Conservation (phyloP, 139 green algal genomes). For the Penium margaritaceum region DNA sequence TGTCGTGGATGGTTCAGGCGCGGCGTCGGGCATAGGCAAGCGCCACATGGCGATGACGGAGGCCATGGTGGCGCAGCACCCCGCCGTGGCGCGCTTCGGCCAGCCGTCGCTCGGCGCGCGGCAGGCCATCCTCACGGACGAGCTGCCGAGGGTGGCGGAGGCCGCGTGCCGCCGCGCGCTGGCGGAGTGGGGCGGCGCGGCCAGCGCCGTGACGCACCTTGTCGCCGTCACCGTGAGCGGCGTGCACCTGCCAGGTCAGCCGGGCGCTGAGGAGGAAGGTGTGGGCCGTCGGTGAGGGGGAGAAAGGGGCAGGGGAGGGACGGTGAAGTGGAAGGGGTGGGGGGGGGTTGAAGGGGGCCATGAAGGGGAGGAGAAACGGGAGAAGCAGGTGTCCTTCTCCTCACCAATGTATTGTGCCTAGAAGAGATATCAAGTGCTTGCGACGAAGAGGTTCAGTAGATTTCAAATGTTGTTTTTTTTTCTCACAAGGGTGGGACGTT, state of each 20-base stretch:
- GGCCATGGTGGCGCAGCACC: background rate
- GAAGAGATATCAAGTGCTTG: no score
- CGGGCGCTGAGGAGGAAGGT: no score
- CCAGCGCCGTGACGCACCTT: background rate
- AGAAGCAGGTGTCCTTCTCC: no score
- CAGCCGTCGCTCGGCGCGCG: background rate
- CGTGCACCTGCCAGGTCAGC: conserved; percentile 14
- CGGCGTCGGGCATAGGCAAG: background rate
- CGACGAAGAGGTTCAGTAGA: no score
- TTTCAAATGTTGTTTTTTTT: background rate
- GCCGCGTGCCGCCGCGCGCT: background rate
- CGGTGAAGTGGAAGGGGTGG: no score
- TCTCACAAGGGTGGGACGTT: background rate
- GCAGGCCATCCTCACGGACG: background rate
- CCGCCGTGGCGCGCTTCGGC: background rate
- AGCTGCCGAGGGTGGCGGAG: background rate
- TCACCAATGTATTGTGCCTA: no score
- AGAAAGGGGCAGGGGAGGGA: no score
- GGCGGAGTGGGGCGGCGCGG: background rate
- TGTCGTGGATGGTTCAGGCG: background rate
- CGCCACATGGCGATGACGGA: background rate
- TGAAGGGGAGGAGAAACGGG: no score
- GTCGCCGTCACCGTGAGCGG: conserved; percentile 10
- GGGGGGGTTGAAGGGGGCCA: no score
- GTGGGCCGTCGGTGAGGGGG: no score